A percentile compares a stretch with the other conserved stretches of the same genome.
Evolutionary conservation across 352 stramenopile species (phyloP).

Genomic region (Pythium insidiosum): DNA sequence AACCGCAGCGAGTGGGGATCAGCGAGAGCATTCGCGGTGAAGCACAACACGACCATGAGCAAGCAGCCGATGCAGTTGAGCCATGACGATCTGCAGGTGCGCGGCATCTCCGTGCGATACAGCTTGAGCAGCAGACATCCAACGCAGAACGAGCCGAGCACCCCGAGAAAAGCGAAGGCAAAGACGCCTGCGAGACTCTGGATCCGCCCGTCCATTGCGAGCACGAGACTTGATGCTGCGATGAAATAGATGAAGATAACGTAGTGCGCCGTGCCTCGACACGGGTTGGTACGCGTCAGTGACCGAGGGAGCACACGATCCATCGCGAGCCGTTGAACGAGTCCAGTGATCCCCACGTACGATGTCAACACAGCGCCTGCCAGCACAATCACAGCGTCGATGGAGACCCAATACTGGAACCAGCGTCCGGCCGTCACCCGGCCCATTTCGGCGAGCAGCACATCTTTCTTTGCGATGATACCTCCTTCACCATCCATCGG

Average conservation of each 20-base stretch:
- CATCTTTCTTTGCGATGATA: constrained; percentile 47
- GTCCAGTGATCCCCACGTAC: constrained; percentile 57
- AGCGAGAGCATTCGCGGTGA: constrained; percentile 42
- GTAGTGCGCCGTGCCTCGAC: constrained; percentile 67
- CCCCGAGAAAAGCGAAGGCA: constrained; percentile 78
- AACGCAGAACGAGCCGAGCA: constrained; percentile 77
- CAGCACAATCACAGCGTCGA: constrained; percentile 77
- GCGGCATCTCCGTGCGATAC: constrained; percentile 64
- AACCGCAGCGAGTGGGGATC: constrained; percentile 34
- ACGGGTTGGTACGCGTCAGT: constrained; percentile 52
- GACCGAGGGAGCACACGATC: constrained; percentile 63
- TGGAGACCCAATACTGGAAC: constrained; percentile 26
- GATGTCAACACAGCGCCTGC: constrained; percentile 64
- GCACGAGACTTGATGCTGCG: constrained; percentile 57
- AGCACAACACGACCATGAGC: constrained; percentile 33
- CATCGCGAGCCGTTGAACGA: constrained; percentile 68
- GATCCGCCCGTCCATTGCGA: constrained; percentile 76
- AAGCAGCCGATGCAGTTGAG: constrained; percentile 38
- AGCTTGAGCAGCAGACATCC: constrained; percentile 86
- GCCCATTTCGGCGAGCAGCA: constrained; percentile 60
- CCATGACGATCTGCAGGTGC: constrained; percentile 63
- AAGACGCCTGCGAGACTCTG: constrained; percentile 79
- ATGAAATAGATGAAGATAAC: constrained; percentile 79
- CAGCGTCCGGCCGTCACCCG: constrained; percentile 16
- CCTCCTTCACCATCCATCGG: constrained; percentile 25